A percentile compares a stretch with the other conserved stretches of the same genome.
phyloP scores from a whole-genome alignment of 352 stramenopile species.

The Pythium sp. region DNA sequence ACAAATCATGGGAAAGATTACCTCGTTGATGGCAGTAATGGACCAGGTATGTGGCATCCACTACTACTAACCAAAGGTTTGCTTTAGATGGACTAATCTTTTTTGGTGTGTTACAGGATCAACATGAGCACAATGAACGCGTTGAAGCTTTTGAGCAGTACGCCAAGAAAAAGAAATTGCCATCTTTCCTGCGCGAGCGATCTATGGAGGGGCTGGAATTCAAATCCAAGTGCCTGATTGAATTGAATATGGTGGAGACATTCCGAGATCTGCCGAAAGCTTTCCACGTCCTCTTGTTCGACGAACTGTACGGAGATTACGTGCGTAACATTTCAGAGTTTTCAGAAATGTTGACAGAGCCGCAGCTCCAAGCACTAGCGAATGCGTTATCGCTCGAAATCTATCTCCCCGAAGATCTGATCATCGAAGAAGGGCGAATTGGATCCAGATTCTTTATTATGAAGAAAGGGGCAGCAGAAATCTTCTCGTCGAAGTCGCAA shows the following conservation, averaged over 20 bases:
- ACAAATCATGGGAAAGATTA: constrained; percentile 27
- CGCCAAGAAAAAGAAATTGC: constrained; percentile 22
- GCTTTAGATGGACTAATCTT: not conserved
- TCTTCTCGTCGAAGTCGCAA: constrained; percentile 17
- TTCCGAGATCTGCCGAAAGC: constrained; percentile 20
- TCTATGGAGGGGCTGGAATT: constrained; percentile 23
- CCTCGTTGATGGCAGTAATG: constrained; percentile 23
- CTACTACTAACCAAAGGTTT: not conserved
- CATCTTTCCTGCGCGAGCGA: constrained; percentile 20
- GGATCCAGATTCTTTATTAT: constrained; percentile 23
- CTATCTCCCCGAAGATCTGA: constrained; percentile 24
- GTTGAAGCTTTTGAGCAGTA: constrained; percentile 31
- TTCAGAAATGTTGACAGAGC: constrained; percentile 5
- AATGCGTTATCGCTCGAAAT: constrained; percentile 23
- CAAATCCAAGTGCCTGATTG: constrained; percentile 22
- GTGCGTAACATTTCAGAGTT: constrained; percentile 21
- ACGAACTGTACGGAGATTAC: constrained; percentile 24
- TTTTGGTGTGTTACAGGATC: constrained; percentile 1
- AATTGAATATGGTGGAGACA: constrained; percentile 15
- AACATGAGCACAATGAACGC: constrained; percentile 22
- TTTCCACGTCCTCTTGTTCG: constrained; percentile 21
- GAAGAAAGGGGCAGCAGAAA: constrained; percentile 18
- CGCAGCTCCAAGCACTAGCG: constrained; percentile 20
- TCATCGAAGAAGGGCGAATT: constrained; percentile 22
- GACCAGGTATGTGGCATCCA: constrained; percentile 13